Conservation (phyloP, 805 yeast genomes). For the Saccharomycopsis schoenii region DNA sequence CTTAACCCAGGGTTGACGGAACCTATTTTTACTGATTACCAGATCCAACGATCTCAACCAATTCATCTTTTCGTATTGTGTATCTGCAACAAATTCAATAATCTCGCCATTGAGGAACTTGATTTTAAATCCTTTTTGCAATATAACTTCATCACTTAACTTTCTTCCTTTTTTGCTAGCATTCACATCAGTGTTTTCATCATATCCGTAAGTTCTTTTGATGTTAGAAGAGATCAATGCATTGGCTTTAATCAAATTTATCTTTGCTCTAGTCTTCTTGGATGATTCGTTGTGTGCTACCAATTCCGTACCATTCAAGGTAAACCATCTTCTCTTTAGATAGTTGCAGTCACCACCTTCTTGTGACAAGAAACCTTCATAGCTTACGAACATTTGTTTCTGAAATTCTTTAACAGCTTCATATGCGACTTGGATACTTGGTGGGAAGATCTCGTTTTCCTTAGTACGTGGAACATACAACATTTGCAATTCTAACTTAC, state of each 20-base stretch:
- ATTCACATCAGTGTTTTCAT: constrained; percentile 19
- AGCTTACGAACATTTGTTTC: constrained; percentile 26
- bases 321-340: constrained; percentile 68
- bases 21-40: constrained; percentile 44
- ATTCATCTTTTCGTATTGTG: constrained; percentile 42
- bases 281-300: constrained; percentile 68
- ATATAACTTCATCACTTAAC: constrained; percentile 59
- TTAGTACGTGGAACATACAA: constrained; percentile 57
- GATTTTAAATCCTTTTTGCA: constrained; percentile 68
- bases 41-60: constrained; percentile 60
- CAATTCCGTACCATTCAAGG: constrained; percentile 59
- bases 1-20: constrained; percentile 57
- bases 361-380: constrained; percentile 72
- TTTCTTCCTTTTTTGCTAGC: constrained; percentile 33
- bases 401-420: constrained; percentile 32
- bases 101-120: constrained; percentile 71
- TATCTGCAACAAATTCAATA: constrained; percentile 80
- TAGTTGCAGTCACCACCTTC: constrained; percentile 83
- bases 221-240: constrained; percentile 23
- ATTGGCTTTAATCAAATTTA: constrained; percentile 62
- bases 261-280: constrained; percentile 61
- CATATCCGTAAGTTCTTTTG: constrained; percentile 23
- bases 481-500: constrained; percentile 59
- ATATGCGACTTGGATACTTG: constrained; percentile 49
- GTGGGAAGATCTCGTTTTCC: constrained; percentile 54